These are phyloP conservation scores for Coccinonectria pachysandricola DNA, from an alignment of 2,329 filamentous ascomycete species.

Conservation along the genomic window DNA sequence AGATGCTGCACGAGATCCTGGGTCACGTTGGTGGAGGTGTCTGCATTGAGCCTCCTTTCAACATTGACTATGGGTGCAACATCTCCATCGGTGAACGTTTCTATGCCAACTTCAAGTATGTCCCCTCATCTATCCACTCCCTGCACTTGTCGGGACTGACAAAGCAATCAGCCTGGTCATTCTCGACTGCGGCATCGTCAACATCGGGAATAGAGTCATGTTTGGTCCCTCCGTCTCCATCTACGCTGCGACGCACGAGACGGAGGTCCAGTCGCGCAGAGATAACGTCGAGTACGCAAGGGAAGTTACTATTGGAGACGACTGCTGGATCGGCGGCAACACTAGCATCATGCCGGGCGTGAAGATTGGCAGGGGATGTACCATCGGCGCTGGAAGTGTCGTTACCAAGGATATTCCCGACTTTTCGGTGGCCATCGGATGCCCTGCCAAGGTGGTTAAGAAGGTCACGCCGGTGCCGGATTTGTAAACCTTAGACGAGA, in stretches of 20 bases:
- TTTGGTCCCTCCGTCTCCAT: slow-evolving; percentile 62
- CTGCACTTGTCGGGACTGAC: too few species aligned
- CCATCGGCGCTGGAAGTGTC: slow-evolving; percentile 37
- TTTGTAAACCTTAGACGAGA: too few species aligned
- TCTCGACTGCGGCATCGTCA: slow-evolving; percentile 60
- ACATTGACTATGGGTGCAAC: slow-evolving; percentile 56
- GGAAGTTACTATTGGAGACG: slow-evolving; percentile 37
- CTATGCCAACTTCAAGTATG: slow-evolving; percentile 41
- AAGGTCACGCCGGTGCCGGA: slow-evolving; percentile 30
- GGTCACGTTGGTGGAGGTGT: slow-evolving; percentile 38
- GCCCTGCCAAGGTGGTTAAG: slow-evolving; percentile 37
- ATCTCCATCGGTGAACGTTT: slow-evolving; percentile 48
- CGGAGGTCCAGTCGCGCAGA: slow-evolving; percentile 41
- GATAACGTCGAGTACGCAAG: slow-evolving; percentile 33
- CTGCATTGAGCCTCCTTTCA: slow-evolving; percentile 51
- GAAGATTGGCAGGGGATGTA: slow-evolving; percentile 40
- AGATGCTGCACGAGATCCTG: slow-evolving; percentile 39
- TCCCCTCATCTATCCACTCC: too few species aligned
- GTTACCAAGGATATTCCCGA: slow-evolving; percentile 38
- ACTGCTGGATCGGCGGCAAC: slow-evolving; percentile 44
- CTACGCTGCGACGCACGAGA: slow-evolving; percentile 59
- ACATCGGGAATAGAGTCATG: slow-evolving; percentile 57
- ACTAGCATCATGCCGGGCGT: slow-evolving; percentile 40
- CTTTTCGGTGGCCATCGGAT: slow-evolving; percentile 36
- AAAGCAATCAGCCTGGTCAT: slow-evolving; percentile 47